Evolutionary conservation across 805 yeast species (phyloP), one percentile per base, ranked within the genome.

Genomic region (Barnettozyma sucrosica): DNA sequence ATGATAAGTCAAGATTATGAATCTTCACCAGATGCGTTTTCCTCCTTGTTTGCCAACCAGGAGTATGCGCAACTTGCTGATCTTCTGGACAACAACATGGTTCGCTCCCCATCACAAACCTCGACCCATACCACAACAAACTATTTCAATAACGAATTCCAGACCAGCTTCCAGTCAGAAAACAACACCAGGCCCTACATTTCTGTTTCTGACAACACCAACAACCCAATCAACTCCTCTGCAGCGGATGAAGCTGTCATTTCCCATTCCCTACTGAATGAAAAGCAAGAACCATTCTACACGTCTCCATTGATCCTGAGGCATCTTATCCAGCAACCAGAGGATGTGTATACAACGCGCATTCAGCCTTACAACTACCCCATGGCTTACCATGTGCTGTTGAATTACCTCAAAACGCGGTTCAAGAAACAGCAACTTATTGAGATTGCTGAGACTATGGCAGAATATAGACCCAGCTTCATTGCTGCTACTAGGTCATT

Each of bases 331-430:
- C 77, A 69, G 63, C 76, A 81, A 47, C 92, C 93, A 0, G 81
- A 80, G 57, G 92, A 85, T 55, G 85, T 92, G n/a, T 93, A 93
- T 65, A 80, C 82, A 9, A 72, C 79, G 36, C 85, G 89, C n/a
- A 74, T 70, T 10, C 75, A 71, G 41, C 97, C 98, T 1, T 92
- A 85, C 60, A 79, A 90, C n/a, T 92, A 93, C 59, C 92, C 96
- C 0, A 84, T 87, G n/a, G 97, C 96, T 3, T 92, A 85, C 63
- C 97, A 89, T 66, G 81, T 82, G 41, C 72, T 92, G 37, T 76
- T 88, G 57, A 76, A 81, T n/a, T 90, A 89, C 62, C 69, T 92
- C 48, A 72, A 85, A 48, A 69, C 76, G 34, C 68, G 98, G 45
- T 89, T 92, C 64, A 77, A 81, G 43, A 80, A 80, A 54, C 75